These are phyloP conservation scores for Yarrowia sp. DNA, from an alignment of 805 yeast species.

Conservation along the genomic window DNA sequence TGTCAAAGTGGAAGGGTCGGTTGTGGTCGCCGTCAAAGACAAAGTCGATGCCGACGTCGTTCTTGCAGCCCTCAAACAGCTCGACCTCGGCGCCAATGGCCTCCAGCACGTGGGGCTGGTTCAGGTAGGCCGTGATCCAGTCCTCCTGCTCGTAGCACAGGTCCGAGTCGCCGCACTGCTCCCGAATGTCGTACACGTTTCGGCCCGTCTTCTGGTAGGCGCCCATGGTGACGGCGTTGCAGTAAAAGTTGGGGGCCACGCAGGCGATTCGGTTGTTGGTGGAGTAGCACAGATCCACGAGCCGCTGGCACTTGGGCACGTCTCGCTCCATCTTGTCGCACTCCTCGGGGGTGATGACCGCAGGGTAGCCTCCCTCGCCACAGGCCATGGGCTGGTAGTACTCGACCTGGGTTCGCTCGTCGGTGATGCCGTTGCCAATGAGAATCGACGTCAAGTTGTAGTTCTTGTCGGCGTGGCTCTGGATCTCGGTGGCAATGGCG, in stretches of 20 bases:
- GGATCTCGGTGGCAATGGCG: constrained; percentile 66
- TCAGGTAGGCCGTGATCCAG: constrained; percentile 77
- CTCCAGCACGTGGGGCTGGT: constrained; percentile 70
- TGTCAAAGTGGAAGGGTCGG: constrained; percentile 81
- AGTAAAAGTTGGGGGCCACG: constrained; percentile 83
- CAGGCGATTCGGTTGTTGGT: constrained; percentile 70
- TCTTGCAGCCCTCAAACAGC: constrained; percentile 54
- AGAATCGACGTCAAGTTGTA: constrained; percentile 78
- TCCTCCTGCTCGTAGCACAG: constrained; percentile 78
- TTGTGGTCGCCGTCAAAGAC: constrained; percentile 88
- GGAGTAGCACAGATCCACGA: constrained; percentile 73
- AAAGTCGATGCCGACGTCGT: constrained; percentile 80
- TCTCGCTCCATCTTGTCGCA: constrained; percentile 69
- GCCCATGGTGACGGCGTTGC: constrained; percentile 69
- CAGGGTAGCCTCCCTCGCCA: constrained; percentile 77
- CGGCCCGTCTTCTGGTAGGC: constrained; percentile 68
- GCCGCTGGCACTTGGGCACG: constrained; percentile 67
- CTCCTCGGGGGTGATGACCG: constrained; percentile 69
- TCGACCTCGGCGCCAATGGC: constrained; percentile 89
- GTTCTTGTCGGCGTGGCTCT: constrained; percentile 54
- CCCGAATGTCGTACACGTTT: constrained; percentile 71
- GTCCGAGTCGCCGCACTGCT: constrained; percentile 50
- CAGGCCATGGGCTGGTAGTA: constrained; percentile 95
- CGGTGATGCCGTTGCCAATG: constrained; percentile 94
- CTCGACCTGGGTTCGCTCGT: constrained; percentile 76